These are phyloP conservation scores for Ceratocystis destructans DNA, from an alignment of 2,329 filamentous ascomycete species.

Conservation along the genomic window DNA sequence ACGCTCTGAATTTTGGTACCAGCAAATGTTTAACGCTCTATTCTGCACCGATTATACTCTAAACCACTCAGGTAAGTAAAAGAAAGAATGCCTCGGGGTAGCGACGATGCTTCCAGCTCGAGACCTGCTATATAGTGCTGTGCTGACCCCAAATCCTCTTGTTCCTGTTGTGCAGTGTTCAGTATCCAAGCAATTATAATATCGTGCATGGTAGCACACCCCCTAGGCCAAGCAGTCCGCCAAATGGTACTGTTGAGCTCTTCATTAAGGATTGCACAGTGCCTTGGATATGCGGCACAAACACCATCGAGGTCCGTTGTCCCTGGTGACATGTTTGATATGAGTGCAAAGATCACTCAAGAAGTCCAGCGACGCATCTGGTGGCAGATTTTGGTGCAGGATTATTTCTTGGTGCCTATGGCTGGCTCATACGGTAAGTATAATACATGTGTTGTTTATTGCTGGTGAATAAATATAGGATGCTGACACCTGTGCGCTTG, in stretches of 20 bases:
- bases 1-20: slow-evolving; percentile 9
- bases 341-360: slow-evolving; percentile 6
- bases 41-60: slow-evolving; percentile 8
- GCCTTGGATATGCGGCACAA: slow-evolving; percentile 11
- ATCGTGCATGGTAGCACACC: slow-evolving; percentile 18
- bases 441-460: background rate
- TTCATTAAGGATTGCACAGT: slow-evolving; percentile 16
- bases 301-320: background rate
- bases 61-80: slow-evolving; percentile 12
- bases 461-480: too few relatives aligned
- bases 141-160: background rate
- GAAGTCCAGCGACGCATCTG: slow-evolving; percentile 16
- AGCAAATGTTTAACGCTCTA: slow-evolving; percentile 10
- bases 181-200: slow-evolving; percentile 17
- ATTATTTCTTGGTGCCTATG: slow-evolving; percentile 19
- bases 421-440: slow-evolving; percentile 16
- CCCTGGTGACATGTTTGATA: background rate
- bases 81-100: background rate
- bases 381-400: slow-evolving; percentile 18
- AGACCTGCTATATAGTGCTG: too few relatives aligned
- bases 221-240: slow-evolving; percentile 15
- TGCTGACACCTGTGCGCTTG: background rate
- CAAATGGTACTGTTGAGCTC: slow-evolving; percentile 18
- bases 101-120: background rate
- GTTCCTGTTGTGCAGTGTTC: background rate